These are phyloP conservation scores for Tilletia setariae DNA, from an alignment of 1,284 basidiomycete genomes.

Conservation along the genomic window DNA sequence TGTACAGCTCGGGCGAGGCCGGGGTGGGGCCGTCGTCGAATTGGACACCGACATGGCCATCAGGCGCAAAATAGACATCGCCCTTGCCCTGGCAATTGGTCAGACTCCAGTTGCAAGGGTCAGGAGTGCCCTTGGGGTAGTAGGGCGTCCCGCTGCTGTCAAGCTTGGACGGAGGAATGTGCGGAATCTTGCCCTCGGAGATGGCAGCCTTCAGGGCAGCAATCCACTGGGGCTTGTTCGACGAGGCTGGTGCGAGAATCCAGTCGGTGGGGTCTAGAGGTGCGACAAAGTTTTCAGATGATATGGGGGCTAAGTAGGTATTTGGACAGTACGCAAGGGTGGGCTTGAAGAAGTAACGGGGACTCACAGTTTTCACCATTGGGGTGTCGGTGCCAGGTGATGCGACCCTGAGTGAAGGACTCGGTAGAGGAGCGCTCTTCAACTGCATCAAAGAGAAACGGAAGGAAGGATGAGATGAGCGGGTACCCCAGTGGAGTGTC, in stretches of 20 bases:
- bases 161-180: slow-evolving; percentile 25
- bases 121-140: slow-evolving; percentile 30
- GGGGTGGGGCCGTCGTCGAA: slow-evolving; percentile 59
- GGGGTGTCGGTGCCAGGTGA: too few relatives aligned
- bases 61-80: slow-evolving; percentile 67
- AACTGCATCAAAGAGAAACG: too few relatives aligned
- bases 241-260: neutral
- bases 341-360: too few relatives aligned
- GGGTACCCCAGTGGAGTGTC: too few relatives aligned
- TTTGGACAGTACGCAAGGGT: too few relatives aligned
- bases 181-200: slow-evolving; percentile 38
- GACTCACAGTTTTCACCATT: too few relatives aligned
- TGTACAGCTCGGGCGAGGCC: slow-evolving; percentile 58
- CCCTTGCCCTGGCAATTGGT: slow-evolving; percentile 61
- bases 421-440: too few relatives aligned
- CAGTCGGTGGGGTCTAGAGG: neutral
- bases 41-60: slow-evolving; percentile 23
- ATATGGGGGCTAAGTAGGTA: too few relatives aligned
- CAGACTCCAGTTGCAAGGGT: slow-evolving; percentile 42
- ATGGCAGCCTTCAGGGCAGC: slow-evolving; percentile 28
- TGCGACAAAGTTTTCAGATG: too few relatives aligned
- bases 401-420: too few relatives aligned
- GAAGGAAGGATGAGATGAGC: too few relatives aligned
- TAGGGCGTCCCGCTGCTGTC: slow-evolving; percentile 22
- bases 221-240: slow-evolving; percentile 25